Percentiles rank a stretch among this genome's conserved stretches.
These are phyloP conservation scores for Hyaloperonospora brassicae DNA, from an alignment of 352 stramenopile genomes.

Conservation along the genomic window DNA sequence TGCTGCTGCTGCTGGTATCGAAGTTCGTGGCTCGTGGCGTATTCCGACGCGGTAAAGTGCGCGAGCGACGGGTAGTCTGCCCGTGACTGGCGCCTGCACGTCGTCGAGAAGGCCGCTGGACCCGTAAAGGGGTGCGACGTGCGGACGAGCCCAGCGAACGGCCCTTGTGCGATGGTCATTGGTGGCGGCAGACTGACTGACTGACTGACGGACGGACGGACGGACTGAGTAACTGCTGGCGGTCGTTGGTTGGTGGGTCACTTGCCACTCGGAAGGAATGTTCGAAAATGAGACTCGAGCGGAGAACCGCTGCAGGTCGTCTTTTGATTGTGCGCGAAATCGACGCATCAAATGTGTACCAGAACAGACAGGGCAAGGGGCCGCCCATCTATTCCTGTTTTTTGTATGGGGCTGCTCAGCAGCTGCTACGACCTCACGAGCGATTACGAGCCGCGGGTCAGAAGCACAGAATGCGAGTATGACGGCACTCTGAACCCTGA, in stretches of 20 bases:
- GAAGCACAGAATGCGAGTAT: constrained; percentile 11
- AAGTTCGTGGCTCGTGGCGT: constrained; percentile 21
- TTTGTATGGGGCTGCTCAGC: constrained; percentile 15
- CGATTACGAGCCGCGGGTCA: constrained; percentile 17
- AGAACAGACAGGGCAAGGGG: constrained; percentile 7
- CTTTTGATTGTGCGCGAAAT: constrained; percentile 16
- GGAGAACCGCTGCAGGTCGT: constrained; percentile 6
- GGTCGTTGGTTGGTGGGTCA: no score
- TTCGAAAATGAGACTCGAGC: constrained; percentile 26
- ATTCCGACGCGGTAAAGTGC: constrained; percentile 22
- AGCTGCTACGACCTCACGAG: constrained; percentile 15
- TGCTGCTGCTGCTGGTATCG: constrained; percentile 11
- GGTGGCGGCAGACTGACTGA: no score
- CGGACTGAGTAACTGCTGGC: no score
- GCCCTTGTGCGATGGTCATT: constrained; percentile 22
- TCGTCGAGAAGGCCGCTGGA: constrained; percentile 19
- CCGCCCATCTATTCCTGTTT: constrained; percentile 5
- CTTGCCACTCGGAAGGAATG: constrained; percentile 18
- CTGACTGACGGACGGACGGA: no score
- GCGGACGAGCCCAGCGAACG: constrained; percentile 9
- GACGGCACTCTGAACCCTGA: constrained; percentile 3
- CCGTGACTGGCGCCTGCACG: constrained; percentile 25
- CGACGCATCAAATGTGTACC: constrained; percentile 22
- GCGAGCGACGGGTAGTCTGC: constrained; percentile 24
- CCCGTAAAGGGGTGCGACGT: constrained; percentile 24